Evolutionary conservation across 139 green algal genomes (phyloP).

Genomic region (Tetraselmis striata): DNA sequence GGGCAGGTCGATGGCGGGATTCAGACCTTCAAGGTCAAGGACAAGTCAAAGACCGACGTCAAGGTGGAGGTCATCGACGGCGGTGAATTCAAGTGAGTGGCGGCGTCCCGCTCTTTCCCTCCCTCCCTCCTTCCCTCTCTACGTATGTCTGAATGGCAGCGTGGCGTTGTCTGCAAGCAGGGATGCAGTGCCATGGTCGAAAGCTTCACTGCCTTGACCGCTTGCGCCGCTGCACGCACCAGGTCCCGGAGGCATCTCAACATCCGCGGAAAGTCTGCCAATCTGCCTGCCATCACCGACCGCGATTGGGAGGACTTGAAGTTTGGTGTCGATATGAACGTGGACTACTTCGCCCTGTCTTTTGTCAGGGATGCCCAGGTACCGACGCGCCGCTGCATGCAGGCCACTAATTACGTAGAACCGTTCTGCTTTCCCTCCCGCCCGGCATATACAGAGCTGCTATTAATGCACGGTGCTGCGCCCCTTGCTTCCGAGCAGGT

Average conservation of each 20-base stretch:
- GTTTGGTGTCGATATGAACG: constrained; percentile 54
- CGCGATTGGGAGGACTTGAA: constrained; percentile 75
- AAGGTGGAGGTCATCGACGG: constrained; percentile 61
- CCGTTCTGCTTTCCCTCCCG: too few relatives aligned
- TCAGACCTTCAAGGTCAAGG: constrained; percentile 48
- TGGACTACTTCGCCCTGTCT: constrained; percentile 76
- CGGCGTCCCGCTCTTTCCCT: too few relatives aligned
- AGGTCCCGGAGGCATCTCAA: constrained; percentile 63
- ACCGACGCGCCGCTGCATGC: too few relatives aligned
- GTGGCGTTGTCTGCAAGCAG: too few relatives aligned
- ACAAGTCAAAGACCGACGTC: constrained; percentile 53
- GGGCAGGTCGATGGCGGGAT: constrained; percentile 63
- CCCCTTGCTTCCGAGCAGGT: constrained; percentile 28
- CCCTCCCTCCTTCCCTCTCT: too few relatives aligned
- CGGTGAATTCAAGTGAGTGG: constrained; percentile 49
- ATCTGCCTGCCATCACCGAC: constrained; percentile 74
- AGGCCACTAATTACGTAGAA: too few relatives aligned
- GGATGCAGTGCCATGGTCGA: too few relatives aligned
- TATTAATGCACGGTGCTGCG: too few relatives aligned
- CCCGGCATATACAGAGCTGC: too few relatives aligned
- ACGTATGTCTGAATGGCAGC: too few relatives aligned
- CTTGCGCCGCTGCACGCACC: too few relatives aligned
- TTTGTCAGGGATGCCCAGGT: constrained; percentile 46
- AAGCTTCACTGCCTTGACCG: too few relatives aligned
- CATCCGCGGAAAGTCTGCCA: constrained; percentile 73